Percentiles rank a stretch among this genome's conserved stretches.
Evolutionary conservation across 768 basidiomycete species (phyloP).

Genomic region (Phylloporus scabripes): DNA sequence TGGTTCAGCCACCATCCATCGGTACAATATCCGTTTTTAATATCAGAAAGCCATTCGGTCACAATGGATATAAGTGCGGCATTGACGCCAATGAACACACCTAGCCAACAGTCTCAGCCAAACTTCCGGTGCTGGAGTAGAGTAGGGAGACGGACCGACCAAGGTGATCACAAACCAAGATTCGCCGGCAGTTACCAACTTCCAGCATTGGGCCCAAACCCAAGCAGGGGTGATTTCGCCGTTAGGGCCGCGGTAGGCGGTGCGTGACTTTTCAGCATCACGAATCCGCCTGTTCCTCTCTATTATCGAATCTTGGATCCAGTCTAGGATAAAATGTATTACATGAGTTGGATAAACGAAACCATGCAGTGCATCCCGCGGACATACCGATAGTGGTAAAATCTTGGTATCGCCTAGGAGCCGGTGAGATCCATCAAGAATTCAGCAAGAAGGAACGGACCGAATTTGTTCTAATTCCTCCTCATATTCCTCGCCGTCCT

Average conservation of each 20-base stretch:
- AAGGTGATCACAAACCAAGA: conserved; percentile 90
- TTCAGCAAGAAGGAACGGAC: conserved; percentile 31
- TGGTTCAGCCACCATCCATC: conserved; percentile 99
- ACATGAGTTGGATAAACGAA: conserved; percentile 12
- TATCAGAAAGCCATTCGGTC: conserved; percentile 95
- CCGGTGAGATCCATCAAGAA: conserved; percentile 10
- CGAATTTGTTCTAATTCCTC: conserved; percentile 66
- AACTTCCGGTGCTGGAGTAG: not conserved
- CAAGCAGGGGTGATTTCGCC: conserved; percentile 49
- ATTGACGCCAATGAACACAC: conserved; percentile 85
- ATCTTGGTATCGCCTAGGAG: conserved; percentile 81
- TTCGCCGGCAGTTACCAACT: conserved; percentile 65
- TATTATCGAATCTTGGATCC: conserved; percentile 92
- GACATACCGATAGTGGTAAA: conserved; percentile 86
- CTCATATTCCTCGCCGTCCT: conserved; percentile 41
- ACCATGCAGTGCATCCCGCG: conserved; percentile 6
- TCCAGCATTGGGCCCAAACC: conserved; percentile 59
- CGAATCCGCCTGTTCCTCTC: conserved; percentile 78
- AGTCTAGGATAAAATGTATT: conserved; percentile 50
- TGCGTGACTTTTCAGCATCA: conserved; percentile 39
- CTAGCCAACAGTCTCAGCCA: conserved; percentile 36
- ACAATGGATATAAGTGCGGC: conserved; percentile 94
- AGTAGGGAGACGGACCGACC: conserved; percentile 60
- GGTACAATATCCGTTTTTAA: conserved; percentile 95
- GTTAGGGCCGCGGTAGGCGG: conserved; percentile 42